phyloP scores from a whole-genome alignment of 768 basidiomycete species.

The Myochromella boudieri region DNA sequence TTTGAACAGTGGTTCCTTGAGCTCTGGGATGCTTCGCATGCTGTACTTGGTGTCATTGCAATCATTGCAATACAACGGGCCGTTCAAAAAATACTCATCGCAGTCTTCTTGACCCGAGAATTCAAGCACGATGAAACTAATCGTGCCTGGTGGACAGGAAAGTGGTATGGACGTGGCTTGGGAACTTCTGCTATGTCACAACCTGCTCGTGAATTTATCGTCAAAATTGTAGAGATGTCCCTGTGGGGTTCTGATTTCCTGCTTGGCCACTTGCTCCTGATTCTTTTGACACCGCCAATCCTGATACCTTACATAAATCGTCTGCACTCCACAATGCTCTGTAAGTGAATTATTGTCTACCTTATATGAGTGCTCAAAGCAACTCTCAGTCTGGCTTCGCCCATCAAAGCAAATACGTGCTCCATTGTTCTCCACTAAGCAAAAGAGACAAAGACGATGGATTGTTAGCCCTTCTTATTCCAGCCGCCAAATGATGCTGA shows the following conservation, averaged over 20 bases:
- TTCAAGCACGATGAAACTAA: constrained; percentile 99
- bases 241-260: constrained; percentile 96
- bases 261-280: constrained; percentile 77
- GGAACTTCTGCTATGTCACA: constrained; percentile 90
- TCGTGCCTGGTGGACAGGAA: constrained; percentile 98
- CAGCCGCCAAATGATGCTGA: constrained; percentile 9
- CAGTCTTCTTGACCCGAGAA: constrained; percentile 93
- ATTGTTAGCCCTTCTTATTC: constrained; percentile 52
- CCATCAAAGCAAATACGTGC: constrained; percentile 93
- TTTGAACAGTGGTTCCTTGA: constrained; percentile 86
- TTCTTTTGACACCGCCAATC: constrained; percentile 83
- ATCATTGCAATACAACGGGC: constrained; percentile 90
- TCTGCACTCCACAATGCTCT: constrained; percentile 90
- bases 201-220: constrained; percentile 94
- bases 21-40: constrained; percentile 95
- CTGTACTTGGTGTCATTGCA: constrained; percentile 88
- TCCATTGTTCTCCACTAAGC: constrained; percentile 92
- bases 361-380: constrained; percentile 8
- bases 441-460: constrained; percentile 89
- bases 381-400: constrained; percentile 83
- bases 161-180: constrained; percentile 94
- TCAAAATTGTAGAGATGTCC: constrained; percentile 98
- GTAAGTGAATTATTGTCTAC: constrained; percentile 43
- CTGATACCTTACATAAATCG: constrained; percentile 87
- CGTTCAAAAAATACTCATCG: constrained; percentile 91